These are phyloP conservation scores for grape (Vitis vinifera) DNA, from an alignment of 164 flowering plant genomes.

Conservation along the genomic window ASM3070453v1 NC_081812.1:17580501-17581000, in stretches of 20 bases:
- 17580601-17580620: slow-evolving; percentile 16
- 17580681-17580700: slow-evolving; percentile 24
- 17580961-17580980: too few relatives aligned
- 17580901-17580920: too few relatives aligned
- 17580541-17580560: too few relatives aligned
- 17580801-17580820: slow-evolving; percentile 35
- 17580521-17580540: background rate
- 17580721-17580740: slow-evolving; percentile 30
- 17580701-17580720: slow-evolving; percentile 25
- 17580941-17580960: too few relatives aligned
- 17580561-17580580: background rate
- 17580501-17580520: slow-evolving; percentile 10
- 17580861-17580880: too few relatives aligned
- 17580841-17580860: too few relatives aligned
- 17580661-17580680: background rate
- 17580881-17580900: too few relatives aligned
- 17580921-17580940: too few relatives aligned
- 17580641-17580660: background rate
- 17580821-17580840: too few relatives aligned
- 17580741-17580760: slow-evolving; percentile 51
- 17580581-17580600: slow-evolving; percentile 14
- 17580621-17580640: background rate
- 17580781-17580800: slow-evolving; percentile 54
- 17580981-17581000: too few relatives aligned
- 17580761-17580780: slow-evolving; percentile 31